phyloP scores from a whole-genome alignment of 768 basidiomycete genomes.

The Boletus rex-veris region DNA sequence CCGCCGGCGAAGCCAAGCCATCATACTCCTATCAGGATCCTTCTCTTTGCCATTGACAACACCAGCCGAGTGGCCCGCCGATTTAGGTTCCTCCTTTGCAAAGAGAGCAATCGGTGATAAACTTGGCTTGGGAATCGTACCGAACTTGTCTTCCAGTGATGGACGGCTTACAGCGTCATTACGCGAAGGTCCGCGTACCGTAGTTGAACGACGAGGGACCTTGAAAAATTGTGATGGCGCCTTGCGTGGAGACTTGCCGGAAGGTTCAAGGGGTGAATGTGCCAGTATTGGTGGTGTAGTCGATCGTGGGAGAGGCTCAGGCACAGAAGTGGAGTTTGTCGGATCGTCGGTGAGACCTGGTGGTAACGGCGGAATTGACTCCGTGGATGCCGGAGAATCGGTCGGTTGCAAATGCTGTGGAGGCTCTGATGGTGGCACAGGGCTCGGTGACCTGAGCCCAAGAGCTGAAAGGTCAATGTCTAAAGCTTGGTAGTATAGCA shows the following conservation, averaged over 20 bases:
- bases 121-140: slow-evolving; percentile 4
- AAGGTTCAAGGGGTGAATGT: slow-evolving; percentile 10
- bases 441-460: slow-evolving; percentile 50
- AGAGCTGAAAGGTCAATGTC: slow-evolving; percentile 76
- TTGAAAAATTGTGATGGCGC: slow-evolving; percentile 16
- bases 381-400: slow-evolving; percentile 25
- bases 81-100: slow-evolving; percentile 19
- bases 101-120: slow-evolving; percentile 14
- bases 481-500: slow-evolving; percentile 93
- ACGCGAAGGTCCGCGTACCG: slow-evolving; percentile 15
- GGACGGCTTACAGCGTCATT: slow-evolving; percentile 20
- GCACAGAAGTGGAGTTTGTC: slow-evolving; percentile 14
- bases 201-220: slow-evolving; percentile 13
- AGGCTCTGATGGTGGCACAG: slow-evolving; percentile 15
- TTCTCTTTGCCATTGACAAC: slow-evolving; percentile 28
- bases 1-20: slow-evolving; percentile 30
- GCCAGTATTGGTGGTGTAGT: slow-evolving; percentile 21
- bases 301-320: slow-evolving; percentile 15
- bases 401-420: slow-evolving; percentile 10
- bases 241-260: slow-evolving; percentile 25
- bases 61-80: slow-evolving; percentile 31
- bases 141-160: slow-evolving; percentile 27
- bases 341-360: slow-evolving; percentile 36
- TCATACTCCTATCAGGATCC: slow-evolving; percentile 42
- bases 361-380: slow-evolving; percentile 30